Evolutionary conservation across 1,284 basidiomycete genomes (phyloP).

Genomic region (Ganoderma lucidum): DNA sequence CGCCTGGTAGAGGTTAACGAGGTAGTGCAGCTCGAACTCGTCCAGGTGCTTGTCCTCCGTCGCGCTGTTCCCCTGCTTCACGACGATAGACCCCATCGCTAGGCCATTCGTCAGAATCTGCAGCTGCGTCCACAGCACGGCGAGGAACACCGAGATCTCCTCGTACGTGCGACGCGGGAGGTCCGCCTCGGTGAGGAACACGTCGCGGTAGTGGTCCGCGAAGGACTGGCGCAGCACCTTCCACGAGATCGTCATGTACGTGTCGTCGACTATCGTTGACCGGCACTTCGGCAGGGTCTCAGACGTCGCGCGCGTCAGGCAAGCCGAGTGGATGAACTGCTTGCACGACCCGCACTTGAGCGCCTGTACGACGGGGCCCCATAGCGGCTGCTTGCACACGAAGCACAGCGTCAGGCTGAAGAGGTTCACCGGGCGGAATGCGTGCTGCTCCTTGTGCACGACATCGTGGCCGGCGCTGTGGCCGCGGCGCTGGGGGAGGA

Average conservation of each 20-base stretch:
- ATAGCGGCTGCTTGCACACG: constrained; percentile 72
- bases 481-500: constrained; percentile 47
- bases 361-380: constrained; percentile 73
- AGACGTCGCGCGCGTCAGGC: constrained; percentile 45
- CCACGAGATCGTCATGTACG: constrained; percentile 61
- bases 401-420: constrained; percentile 78
- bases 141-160: constrained; percentile 69
- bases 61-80: constrained; percentile 47
- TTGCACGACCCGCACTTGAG: constrained; percentile 70
- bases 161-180: constrained; percentile 63
- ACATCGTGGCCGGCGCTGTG: constrained; percentile 38
- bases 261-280: constrained; percentile 47
- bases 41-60: constrained; percentile 47
- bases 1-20: constrained; percentile 59
- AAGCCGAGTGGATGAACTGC: constrained; percentile 67
- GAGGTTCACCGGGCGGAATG: constrained; percentile 66
- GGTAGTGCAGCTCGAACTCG: constrained; percentile 66
- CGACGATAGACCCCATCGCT: constrained; percentile 65
- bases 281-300: constrained; percentile 49
- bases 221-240: constrained; percentile 61
- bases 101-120: constrained; percentile 74
- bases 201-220: constrained; percentile 55
- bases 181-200: constrained; percentile 52
- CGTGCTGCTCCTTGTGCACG: constrained; percentile 50
- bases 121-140: constrained; percentile 69